Percentiles rank a stretch among this genome's conserved stretches.
Evolutionary conservation across 192 early-diverging fungal genomes (phyloP).

Genomic region (Coemansia erecta): DNA sequence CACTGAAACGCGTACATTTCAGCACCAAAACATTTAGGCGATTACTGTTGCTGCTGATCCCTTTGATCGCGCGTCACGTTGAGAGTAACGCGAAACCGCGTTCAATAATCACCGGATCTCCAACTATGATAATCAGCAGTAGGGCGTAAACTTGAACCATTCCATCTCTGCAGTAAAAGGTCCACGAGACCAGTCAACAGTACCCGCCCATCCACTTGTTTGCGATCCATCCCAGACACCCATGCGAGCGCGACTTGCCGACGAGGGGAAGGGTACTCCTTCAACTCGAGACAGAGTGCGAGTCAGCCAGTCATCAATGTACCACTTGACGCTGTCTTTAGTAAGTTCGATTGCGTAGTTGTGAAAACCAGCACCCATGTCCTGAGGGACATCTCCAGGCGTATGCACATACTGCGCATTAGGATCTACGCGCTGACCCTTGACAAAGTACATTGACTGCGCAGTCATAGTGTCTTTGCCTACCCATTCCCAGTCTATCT

Average conservation of each 20-base stretch:
- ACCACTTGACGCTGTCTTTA: conserved; percentile 59
- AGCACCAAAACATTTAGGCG: no score
- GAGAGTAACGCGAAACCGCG: no score
- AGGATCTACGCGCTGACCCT: conserved; percentile 47
- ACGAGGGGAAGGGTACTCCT: conserved; percentile 36
- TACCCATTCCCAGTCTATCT: conserved; percentile 66
- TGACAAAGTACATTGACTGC: conserved; percentile 57
- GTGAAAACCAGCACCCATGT: conserved; percentile 52
- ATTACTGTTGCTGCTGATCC: no score
- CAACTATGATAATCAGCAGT: background rate
- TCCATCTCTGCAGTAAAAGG: conserved; percentile 37
- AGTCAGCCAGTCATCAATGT: conserved; percentile 50
- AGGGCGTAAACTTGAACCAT: conserved; percentile 7
- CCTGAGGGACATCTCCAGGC: conserved; percentile 27
- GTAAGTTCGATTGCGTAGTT: conserved; percentile 61
- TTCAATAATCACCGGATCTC: no score
- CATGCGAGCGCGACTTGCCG: conserved; percentile 30
- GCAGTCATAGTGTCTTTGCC: conserved; percentile 54
- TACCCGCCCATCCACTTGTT: conserved; percentile 47
- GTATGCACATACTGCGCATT: conserved; percentile 27
- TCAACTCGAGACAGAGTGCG: conserved; percentile 37
- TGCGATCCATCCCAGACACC: conserved; percentile 54
- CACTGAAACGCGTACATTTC: background rate
- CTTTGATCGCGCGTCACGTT: no score
- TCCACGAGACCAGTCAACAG: conserved; percentile 35